Percentiles rank a stretch among this genome's conserved stretches.
Conservation (phyloP, 2,329 filamentous ascomycete genomes). For the Fusarium musae region DNA sequence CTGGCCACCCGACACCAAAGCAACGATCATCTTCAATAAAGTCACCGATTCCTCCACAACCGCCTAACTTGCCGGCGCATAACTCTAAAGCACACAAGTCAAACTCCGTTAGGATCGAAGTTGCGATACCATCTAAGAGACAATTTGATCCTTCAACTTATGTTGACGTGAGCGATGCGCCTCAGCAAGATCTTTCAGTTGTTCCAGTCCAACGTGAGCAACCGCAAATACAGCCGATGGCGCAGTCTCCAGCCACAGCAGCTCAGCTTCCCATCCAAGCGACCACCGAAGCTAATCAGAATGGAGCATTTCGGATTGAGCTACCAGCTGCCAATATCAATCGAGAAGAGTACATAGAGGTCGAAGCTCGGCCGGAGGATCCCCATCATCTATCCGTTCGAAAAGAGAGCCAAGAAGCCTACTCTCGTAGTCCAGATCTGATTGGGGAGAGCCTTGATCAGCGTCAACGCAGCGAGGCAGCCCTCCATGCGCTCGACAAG, state of each 20-base stretch:
- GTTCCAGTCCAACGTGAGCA: slow-evolving; percentile 15
- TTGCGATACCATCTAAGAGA: slow-evolving; percentile 59
- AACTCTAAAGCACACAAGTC: slow-evolving; percentile 48
- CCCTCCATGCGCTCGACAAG: slow-evolving; percentile 75
- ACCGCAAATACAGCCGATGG: slow-evolving; percentile 13
- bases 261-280: slow-evolving; percentile 2
- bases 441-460: slow-evolving; percentile 77
- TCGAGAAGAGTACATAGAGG: slow-evolving; percentile 63
- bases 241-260: slow-evolving; percentile 11
- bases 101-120: slow-evolving; percentile 57
- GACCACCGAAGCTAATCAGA: slow-evolving; percentile 26
- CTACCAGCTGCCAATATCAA: slow-evolving; percentile 58
- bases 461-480: slow-evolving; percentile 80
- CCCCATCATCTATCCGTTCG: slow-evolving; percentile 61
- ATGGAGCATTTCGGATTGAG: slow-evolving; percentile 59
- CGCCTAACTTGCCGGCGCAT: slow-evolving; percentile 24
- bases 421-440: slow-evolving; percentile 65
- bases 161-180: slow-evolving; percentile 45
- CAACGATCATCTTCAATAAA: slow-evolving; percentile 34
- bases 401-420: slow-evolving; percentile 63
- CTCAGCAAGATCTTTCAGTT: slow-evolving; percentile 35
- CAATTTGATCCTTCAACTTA: slow-evolving; percentile 53
- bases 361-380: slow-evolving; percentile 59
- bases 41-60: slow-evolving; percentile 30
- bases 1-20: slow-evolving; percentile 35